These are phyloP conservation scores for Zarea fungicola DNA, from an alignment of 2,329 filamentous ascomycete species.

Conservation along the genomic window DNA sequence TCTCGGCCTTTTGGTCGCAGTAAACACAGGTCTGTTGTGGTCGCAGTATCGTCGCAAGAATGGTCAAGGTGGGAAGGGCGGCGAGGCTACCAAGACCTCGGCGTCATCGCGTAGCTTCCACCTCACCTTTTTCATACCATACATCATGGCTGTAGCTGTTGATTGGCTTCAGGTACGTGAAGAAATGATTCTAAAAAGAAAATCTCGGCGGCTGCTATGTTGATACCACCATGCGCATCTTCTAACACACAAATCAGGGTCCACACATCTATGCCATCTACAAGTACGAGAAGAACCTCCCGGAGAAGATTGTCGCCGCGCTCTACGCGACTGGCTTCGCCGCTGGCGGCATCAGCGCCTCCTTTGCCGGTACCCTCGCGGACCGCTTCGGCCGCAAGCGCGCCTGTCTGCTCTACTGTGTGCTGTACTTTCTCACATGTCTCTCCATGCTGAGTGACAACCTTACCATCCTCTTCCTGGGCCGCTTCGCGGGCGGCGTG, in stretches of 20 bases:
- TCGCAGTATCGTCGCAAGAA: background rate
- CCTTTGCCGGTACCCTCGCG: constrained; percentile 33
- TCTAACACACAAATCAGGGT: constrained; percentile 24
- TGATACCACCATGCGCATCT: background rate
- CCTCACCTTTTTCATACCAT: constrained; percentile 4
- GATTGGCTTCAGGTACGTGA: constrained; percentile 31
- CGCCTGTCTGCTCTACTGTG: constrained; percentile 50
- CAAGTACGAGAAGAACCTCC: constrained; percentile 43
- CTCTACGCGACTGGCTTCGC: constrained; percentile 45
- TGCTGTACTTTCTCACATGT: constrained; percentile 46
- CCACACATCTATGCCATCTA: constrained; percentile 49
- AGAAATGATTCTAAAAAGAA: too few species aligned
- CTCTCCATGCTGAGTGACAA: constrained; percentile 42
- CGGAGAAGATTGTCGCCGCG: constrained; percentile 38
- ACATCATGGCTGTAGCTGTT: constrained; percentile 24
- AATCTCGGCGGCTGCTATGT: too few species aligned
- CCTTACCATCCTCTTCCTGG: constrained; percentile 43
- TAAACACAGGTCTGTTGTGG: background rate
- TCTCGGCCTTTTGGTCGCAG: background rate
- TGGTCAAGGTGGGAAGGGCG: background rate
- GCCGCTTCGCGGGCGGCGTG: constrained; percentile 50
- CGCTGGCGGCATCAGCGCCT: constrained; percentile 41
- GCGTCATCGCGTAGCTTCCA: background rate
- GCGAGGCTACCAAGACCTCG: background rate
- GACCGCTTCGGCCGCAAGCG: constrained; percentile 44